Evolutionary conservation across 352 stramenopile species (phyloP), one percentile per base, ranked within the genome.

Genomic region (Globisporangium spinosum): DNA sequence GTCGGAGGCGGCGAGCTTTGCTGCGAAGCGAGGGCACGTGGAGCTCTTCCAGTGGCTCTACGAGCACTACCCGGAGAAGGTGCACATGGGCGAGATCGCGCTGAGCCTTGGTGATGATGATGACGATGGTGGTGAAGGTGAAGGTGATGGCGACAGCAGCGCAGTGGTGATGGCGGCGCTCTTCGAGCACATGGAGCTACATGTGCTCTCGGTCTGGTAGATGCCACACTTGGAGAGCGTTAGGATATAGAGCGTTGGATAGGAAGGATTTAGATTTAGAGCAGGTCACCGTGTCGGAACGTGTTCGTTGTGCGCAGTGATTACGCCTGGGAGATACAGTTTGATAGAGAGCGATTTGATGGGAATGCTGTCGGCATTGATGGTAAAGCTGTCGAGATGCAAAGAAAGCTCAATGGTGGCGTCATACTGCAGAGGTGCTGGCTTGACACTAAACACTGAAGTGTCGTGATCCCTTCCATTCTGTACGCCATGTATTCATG

Each of bases 21-120:
- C 49, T 8, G 62, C 23, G 10, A 10, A 59, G 5, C 5, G 17
- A 2, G 32, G 29, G 20, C n/a, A 60, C 34, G 32, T 60, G n/a
- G 62, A 67, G 49, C 49, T 55, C 35, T 61, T 67, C 22, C 47
- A 61, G 62, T 60, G 62, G 29, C 34, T 67, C 13, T 53, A 9
- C 15, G 49, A 55, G 27, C 0, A 23, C 6, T 61, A 53, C 23
- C 49, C 29, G 5, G 45, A 29, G 35, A 54, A 35, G 20, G 22
- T 23, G 23, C 34, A 53, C 27, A n/a, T 60, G 55, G 17, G 27
- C 27, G 29, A 38, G 15, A 34, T 59, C 15, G 17, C 27, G 1
- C 9, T 34, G 54, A 60, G 29, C 40, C 40, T 49, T 10, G 5
- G 5, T n/a, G 40, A 22, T 15, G 15, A n/a, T n/a, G 40, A 20